Evolutionary conservation across 768 basidiomycete genomes (phyloP), one percentile per base, ranked within the genome.

Genomic region (Rhizopogon vesiculosus): DNA sequence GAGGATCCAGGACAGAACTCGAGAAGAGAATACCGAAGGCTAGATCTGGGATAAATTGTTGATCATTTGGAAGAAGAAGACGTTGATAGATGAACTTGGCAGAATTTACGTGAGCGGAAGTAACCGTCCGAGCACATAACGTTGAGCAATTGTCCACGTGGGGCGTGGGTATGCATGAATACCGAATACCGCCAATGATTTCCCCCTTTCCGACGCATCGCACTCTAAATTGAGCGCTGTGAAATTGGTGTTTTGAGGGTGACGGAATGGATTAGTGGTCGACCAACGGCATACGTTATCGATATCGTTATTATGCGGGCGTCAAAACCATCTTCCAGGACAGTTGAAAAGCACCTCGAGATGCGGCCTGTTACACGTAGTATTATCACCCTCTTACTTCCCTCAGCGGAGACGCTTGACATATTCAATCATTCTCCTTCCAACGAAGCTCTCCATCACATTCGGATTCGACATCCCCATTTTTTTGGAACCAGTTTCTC

Each of bases 191-290:
- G 25, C 25, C 25, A 25, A 25, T 55, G 57, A 41, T 55, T 12
- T 3, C 35, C 35, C 35, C 35, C 12, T 38, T 38, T 38, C 35
- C 58, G 61, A 55, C 53, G 53, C 61, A 64, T 61, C 59, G 59
- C 54, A 59, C 39, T 43, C 48, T 49, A 38, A 49, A 38, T 63
- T 65, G 64, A 68, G 10, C 66, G 49, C 66, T 66, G 65, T 61
- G 67, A 67, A 49, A 19, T 57, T 56, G 10, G 2, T 59, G 64
- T 62, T 38, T 44, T 50, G 28, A 56, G 56, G 39, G 56, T 71
- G 59, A 67, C 68, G 68, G 60, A 55, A 68, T 48, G 43, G 10
- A 58, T 66, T 25, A 25, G 3, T 25, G 25, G 25, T 33, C 31
- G 31, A 10, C 31, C 12, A 62, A 61, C 57, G 59, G 66, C 41